Conservation (phyloP, 306 rosid genomes). For the Amphicarpaea edgeworthii region DNA sequence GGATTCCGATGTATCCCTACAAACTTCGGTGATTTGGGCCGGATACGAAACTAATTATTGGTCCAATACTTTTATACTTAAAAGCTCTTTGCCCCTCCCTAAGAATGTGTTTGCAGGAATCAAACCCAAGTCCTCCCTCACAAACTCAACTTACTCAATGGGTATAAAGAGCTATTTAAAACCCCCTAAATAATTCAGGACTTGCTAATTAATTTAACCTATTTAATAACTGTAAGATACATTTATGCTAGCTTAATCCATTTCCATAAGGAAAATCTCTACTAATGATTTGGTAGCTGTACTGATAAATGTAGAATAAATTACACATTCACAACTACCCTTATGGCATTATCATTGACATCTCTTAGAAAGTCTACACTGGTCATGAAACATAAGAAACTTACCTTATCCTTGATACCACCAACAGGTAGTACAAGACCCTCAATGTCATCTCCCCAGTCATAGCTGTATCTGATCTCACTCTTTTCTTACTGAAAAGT, state of each 20-base stretch:
- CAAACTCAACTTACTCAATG: no score
- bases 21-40: no score
- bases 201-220: neutral
- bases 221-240: neutral
- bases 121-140: no score
- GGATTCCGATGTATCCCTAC: no score
- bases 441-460: slow-evolving; percentile 99
- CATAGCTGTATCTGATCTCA: slow-evolving; percentile 97
- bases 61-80: no score
- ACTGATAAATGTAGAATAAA: slow-evolving; percentile 37
- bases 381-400: slow-evolving; percentile 14
- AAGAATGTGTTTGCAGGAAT: no score
- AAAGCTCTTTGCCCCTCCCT: no score
- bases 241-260: neutral
- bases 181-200: neutral
- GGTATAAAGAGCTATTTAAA: no score
- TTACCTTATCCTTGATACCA: slow-evolving; percentile 98
- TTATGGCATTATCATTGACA: slow-evolving; percentile 28
- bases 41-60: no score
- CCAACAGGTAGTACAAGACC: slow-evolving; percentile 97
- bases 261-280: slow-evolving; percentile 36
- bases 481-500: slow-evolving; percentile 76
- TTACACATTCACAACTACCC: slow-evolving; percentile 10
- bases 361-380: slow-evolving; percentile 22
- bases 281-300: slow-evolving; percentile 18